Percentiles rank a stretch among this genome's conserved stretches.
Conservation (phyloP, 805 yeast species). For the Wickerhamomyces rabaulensis region DNA sequence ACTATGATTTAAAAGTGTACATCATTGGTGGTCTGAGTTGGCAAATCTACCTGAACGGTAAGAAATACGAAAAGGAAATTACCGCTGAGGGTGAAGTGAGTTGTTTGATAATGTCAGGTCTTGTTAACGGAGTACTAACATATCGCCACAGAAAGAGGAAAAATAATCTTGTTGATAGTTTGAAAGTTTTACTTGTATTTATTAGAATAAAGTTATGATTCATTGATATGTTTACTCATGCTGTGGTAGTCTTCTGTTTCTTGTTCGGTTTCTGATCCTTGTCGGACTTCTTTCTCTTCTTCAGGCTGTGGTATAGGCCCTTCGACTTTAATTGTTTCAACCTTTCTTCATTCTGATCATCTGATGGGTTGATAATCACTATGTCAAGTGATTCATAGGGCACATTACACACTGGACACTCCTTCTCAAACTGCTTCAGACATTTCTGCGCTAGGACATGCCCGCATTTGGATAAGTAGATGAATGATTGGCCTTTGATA, state of each 20-base stretch:
- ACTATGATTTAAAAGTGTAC: conserved; percentile 25
- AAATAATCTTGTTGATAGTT: neutral
- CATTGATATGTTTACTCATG: neutral
- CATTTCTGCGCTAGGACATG: conserved; percentile 33
- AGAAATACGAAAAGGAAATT: conserved; percentile 38
- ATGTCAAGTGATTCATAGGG: conserved; percentile 24
- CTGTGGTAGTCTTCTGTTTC: neutral
- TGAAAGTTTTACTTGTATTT: neutral
- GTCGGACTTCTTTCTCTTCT: conserved; percentile 16
- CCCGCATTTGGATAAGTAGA: conserved; percentile 43
- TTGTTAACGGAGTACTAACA: conserved; percentile 1
- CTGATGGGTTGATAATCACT: conserved; percentile 32
- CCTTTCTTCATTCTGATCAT: conserved; percentile 19
- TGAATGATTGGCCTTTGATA: conserved; percentile 30
- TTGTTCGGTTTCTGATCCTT: neutral
- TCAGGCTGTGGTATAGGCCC: conserved; percentile 34
- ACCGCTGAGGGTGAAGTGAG: conserved; percentile 5
- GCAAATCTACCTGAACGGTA: conserved; percentile 48
- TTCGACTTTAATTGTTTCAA: conserved; percentile 15
- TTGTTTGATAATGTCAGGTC: neutral
- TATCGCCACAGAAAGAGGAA: conserved; percentile 1
- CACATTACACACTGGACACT: conserved; percentile 40
- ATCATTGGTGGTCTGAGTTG: conserved; percentile 48
- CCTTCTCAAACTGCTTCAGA: conserved; percentile 20
- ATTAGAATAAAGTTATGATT: neutral